Percentiles rank a stretch among this genome's conserved stretches.
Evolutionary conservation across 2,329 filamentous ascomycete species (phyloP).

Genomic region (Diaporthe citrichinensis): DNA sequence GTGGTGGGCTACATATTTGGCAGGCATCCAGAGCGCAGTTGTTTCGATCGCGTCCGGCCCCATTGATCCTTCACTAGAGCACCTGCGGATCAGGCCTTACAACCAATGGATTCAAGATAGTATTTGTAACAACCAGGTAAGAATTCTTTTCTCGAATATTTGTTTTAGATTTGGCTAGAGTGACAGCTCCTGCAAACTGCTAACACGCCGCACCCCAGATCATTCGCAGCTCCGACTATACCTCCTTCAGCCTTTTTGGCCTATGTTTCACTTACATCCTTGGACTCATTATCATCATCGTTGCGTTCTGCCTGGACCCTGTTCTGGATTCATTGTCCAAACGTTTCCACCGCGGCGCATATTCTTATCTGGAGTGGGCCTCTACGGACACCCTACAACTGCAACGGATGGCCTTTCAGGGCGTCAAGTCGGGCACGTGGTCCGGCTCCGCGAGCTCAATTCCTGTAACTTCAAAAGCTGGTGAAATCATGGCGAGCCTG

Average conservation of each 20-base stretch:
- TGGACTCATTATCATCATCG: slow-evolving; percentile 41
- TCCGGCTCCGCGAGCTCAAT: background rate
- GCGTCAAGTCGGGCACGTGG: background rate
- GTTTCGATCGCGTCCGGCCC: slow-evolving; percentile 36
- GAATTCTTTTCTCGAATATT: fast-evolving
- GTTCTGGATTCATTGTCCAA: slow-evolving; percentile 28
- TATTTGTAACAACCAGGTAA: slow-evolving; percentile 7
- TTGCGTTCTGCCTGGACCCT: slow-evolving; percentile 41
- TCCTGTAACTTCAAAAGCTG: background rate
- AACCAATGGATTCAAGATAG: background rate
- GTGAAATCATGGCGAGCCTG: background rate
- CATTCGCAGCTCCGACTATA: slow-evolving; percentile 43
- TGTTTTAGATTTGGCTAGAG: no score
- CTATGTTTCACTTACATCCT: slow-evolving; percentile 44
- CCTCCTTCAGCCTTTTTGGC: slow-evolving; percentile 48
- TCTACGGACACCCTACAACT: background rate
- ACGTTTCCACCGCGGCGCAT: background rate
- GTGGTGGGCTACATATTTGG: slow-evolving; percentile 37
- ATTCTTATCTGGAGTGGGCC: background rate
- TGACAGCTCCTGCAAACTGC: background rate
- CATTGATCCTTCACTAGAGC: background rate
- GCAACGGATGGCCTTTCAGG: background rate
- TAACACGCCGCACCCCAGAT: slow-evolving; percentile 41
- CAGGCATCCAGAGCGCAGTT: slow-evolving; percentile 34
- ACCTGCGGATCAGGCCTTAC: background rate